These are phyloP conservation scores for Annona cherimola DNA, from an alignment of 164 flowering plant genomes.

Conservation along the genomic window DNA sequence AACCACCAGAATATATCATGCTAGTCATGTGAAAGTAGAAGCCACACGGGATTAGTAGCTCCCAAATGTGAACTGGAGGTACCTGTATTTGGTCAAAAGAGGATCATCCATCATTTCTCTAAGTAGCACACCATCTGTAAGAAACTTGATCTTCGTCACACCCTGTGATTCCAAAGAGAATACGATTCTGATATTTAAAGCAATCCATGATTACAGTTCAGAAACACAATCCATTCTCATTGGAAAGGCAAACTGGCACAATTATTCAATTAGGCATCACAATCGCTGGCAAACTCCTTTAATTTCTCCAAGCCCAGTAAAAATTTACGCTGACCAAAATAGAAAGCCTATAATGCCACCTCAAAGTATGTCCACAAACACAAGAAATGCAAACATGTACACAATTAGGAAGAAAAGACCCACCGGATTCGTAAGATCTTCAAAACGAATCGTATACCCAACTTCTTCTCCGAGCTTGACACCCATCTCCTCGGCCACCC, in stretches of 20 bases:
- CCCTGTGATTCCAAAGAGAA: constrained; percentile 51
- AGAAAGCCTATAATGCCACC: background rate
- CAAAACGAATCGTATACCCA: constrained; percentile 93
- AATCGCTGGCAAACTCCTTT: too few relatives aligned
- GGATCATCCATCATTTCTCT: constrained; percentile 99
- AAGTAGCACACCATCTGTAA: constrained; percentile 90
- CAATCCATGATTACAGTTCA: background rate
- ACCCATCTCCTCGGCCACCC: constrained; percentile 97
- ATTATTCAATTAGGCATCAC: too few relatives aligned
- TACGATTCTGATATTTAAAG: background rate
- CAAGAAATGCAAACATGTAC: background rate
- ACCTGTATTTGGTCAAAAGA: constrained; percentile 91
- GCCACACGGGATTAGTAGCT: too few relatives aligned
- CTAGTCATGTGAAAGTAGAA: background rate
- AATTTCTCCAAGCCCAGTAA: too few relatives aligned
- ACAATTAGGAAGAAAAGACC: constrained; percentile 9
- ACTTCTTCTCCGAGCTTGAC: constrained; percentile 97
- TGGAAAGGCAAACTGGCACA: background rate
- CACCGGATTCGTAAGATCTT: constrained; percentile 70
- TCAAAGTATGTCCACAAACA: background rate
- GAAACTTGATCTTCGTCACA: constrained; percentile 73
- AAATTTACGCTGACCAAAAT: background rate
- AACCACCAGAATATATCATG: background rate
- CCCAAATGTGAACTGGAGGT: constrained; percentile 10
- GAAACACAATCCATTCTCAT: background rate